These are phyloP conservation scores for Fusarium fracticaudum DNA, from an alignment of 2,329 filamentous ascomycete species.

Conservation along the genomic window DNA sequence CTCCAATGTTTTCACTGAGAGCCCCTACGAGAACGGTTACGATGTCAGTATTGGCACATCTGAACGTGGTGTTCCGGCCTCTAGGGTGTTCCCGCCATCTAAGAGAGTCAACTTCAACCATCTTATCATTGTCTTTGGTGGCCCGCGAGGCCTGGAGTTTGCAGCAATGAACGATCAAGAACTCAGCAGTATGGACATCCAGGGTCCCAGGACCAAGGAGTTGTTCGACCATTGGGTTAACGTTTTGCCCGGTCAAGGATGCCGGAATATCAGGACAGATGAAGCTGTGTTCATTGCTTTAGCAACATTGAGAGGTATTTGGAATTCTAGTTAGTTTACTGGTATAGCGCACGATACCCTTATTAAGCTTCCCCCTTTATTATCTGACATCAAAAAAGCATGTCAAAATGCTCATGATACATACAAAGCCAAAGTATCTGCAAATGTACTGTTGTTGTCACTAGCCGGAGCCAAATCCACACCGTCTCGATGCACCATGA, in stretches of 20 bases:
- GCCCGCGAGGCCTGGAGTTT: slow-evolving; percentile 80
- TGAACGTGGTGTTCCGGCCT: slow-evolving; percentile 71
- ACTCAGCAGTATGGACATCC: slow-evolving; percentile 69
- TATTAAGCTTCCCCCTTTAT: neutral
- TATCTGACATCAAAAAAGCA: slow-evolving; percentile 7
- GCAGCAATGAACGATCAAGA: slow-evolving; percentile 71
- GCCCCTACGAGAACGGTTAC: slow-evolving; percentile 79
- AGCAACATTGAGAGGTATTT: slow-evolving; percentile 71
- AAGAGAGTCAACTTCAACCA: slow-evolving; percentile 69
- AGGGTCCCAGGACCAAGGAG: slow-evolving; percentile 70
- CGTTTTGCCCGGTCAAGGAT: slow-evolving; percentile 81
- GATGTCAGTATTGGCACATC: slow-evolving; percentile 86
- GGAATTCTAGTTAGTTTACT: slow-evolving; percentile 50
- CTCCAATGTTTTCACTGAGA: slow-evolving; percentile 80
- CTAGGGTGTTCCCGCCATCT: slow-evolving; percentile 56
- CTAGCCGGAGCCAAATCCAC: slow-evolving; percentile 33
- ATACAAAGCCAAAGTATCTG: slow-evolving; percentile 43
- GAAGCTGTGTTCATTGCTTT: slow-evolving; percentile 84
- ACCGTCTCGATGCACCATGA: slow-evolving; percentile 41
- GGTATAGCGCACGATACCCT: slow-evolving; percentile 40
- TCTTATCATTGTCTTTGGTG: slow-evolving; percentile 81
- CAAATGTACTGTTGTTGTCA: slow-evolving; percentile 45
- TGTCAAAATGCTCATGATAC: slow-evolving; percentile 26
- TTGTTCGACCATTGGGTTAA: slow-evolving; percentile 89
- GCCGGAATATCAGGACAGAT: slow-evolving; percentile 83